Base-by-base conservation (phyloP, 768 basidiomycete species). In the Termitomyces sp. region DNA sequence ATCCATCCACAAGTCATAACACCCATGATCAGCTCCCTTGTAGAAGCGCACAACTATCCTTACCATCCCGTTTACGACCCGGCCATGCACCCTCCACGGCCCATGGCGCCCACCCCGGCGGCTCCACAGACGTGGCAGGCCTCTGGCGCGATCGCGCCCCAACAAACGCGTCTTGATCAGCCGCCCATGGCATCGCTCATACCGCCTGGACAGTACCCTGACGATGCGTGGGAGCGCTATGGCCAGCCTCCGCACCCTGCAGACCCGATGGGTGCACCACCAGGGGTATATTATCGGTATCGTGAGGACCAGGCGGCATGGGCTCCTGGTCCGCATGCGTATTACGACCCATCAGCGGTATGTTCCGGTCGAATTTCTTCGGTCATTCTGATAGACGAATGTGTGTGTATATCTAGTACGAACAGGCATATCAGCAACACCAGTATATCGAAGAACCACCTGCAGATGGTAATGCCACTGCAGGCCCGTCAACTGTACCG, bases 111-210 rank as follows among this genome's bases (percentile, higher is more conserved):
- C 14, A 70, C 80, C 14, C 70, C 80, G 30, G 78, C 76, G 3
- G 79, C 83, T 8, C 80, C 85, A 5, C 87, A 84, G 58, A 75
- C 84, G 18, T 89, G 89, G 87, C 86, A 87, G 64, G 76, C 79
- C 7, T 71, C 85, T 5, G 79, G 76, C 43, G 79, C 78, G 24
- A 85, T 90, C 40, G 80, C 84, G 0, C 86, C 88, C 7, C 81
- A 86, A 53, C 87, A 88, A 62, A 82, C 86, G 0, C 88, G 84
- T 62, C 69, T 84, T 5, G 76, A 77, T 56, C 74, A 79, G 13
- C 75, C 78, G 14, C 73, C 77, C 5, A 74, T 77, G 0, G 76
- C 76, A 18, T 53, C 57, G 5, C 76, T 75, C 32, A 76, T 81
- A 62, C 72, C 82, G 26, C 77, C 78, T 47, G 79, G 80, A 2